phyloP scores from a whole-genome alignment of 2,329 filamentous ascomycete genomes.

The Hypoxylon sp. region DNA sequence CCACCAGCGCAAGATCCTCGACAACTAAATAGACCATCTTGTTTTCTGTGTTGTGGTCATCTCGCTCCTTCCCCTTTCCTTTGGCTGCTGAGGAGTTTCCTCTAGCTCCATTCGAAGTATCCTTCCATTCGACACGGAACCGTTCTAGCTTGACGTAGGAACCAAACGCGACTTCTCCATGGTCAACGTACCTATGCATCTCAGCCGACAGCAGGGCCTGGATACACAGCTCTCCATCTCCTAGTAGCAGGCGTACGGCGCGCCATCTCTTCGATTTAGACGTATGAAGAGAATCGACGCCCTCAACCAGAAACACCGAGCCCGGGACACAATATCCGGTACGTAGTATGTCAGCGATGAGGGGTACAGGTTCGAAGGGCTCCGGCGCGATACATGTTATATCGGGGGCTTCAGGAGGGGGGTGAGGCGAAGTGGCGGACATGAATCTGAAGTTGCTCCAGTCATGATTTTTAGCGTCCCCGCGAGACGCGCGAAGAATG shows the following conservation, averaged over 20 bases:
- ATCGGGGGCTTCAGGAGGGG: slow-evolving; percentile 40
- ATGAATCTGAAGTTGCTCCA: slow-evolving; percentile 41
- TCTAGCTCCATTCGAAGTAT: slow-evolving; percentile 13
- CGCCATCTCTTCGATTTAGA: slow-evolving; percentile 58
- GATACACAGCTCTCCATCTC: slow-evolving; percentile 67
- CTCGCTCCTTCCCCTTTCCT: slow-evolving; percentile 19
- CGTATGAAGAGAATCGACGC: slow-evolving; percentile 56
- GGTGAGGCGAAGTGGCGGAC: slow-evolving; percentile 43
- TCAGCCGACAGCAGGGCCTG: slow-evolving; percentile 63
- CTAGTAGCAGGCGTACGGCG: slow-evolving; percentile 62
- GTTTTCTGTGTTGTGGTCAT: slow-evolving; percentile 14
- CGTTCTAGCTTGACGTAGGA: slow-evolving; percentile 63
- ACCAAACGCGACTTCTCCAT: slow-evolving; percentile 61
- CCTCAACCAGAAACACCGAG: slow-evolving; percentile 65
- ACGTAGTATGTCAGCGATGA: slow-evolving; percentile 63
- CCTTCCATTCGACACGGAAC: slow-evolving; percentile 55
- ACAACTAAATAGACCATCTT: slow-evolving; percentile 62
- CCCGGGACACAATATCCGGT: slow-evolving; percentile 62
- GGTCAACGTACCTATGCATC: slow-evolving; percentile 64
- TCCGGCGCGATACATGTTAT: slow-evolving; percentile 50
- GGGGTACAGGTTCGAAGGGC: slow-evolving; percentile 54
- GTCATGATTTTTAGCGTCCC: slow-evolving; percentile 41
- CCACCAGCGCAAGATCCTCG: slow-evolving; percentile 60
- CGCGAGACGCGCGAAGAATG: slow-evolving; percentile 22
- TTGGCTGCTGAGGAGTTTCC: slow-evolving; percentile 18